These are phyloP conservation scores for Pulveroboletus ravenelii DNA, from an alignment of 768 basidiomycete species.

Conservation along the genomic window DNA sequence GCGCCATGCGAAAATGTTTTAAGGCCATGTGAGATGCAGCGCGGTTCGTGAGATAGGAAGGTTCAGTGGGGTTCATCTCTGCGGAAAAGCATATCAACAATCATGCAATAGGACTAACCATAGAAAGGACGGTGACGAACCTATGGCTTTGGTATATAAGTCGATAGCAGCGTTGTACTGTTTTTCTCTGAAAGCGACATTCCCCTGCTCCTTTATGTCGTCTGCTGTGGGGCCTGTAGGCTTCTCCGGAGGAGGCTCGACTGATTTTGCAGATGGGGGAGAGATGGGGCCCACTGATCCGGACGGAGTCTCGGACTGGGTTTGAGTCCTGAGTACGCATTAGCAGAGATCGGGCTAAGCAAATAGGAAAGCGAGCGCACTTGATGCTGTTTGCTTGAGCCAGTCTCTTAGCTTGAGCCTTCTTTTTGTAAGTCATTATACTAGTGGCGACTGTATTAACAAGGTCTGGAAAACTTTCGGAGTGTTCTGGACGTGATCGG, in stretches of 20 bases:
- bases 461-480: conserved; percentile 9
- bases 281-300: conserved; percentile 16
- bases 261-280: conserved; percentile 12
- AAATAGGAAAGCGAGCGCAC: conserved; percentile 11
- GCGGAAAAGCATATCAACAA: conserved; percentile 5
- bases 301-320: not conserved
- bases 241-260: conserved; percentile 12
- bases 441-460: not conserved
- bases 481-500: not conserved
- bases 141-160: conserved; percentile 71
- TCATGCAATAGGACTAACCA: conserved; percentile 12
- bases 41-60: conserved; percentile 78
- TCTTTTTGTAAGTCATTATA: conserved; percentile 33
- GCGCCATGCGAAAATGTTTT: conserved; percentile 69
- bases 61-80: conserved; percentile 62
- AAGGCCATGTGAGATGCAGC: conserved; percentile 82
- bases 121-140: conserved; percentile 33
- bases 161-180: conserved; percentile 67
- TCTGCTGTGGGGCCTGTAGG: conserved; percentile 36
- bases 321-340: conserved; percentile 17
- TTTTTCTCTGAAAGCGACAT: conserved; percentile 64
- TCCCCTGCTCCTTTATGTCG: conserved; percentile 74
- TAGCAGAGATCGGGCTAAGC: not conserved
- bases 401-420: conserved; percentile 25
- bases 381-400: conserved; percentile 23